Conservation (phyloP, 805 yeast genomes). For the Wickerhamiella azymoides region DNA sequence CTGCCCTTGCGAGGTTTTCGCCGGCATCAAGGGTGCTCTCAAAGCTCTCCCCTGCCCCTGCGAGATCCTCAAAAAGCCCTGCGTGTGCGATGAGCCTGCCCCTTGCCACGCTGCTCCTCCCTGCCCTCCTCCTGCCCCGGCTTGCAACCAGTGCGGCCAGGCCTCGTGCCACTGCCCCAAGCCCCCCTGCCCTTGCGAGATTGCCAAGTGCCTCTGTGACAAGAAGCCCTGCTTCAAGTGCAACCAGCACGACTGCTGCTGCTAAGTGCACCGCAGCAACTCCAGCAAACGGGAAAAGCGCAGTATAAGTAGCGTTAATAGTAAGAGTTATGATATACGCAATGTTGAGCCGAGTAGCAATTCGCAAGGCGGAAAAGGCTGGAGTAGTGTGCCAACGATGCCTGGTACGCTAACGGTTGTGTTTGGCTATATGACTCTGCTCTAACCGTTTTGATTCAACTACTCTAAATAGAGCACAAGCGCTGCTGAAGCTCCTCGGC, state of each 20-base stretch:
- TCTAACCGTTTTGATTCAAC: too few relatives aligned
- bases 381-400: too few relatives aligned
- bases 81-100: constrained; percentile 1
- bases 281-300: background rate
- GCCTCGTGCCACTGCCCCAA: background rate
- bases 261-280: background rate
- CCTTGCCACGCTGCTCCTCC: background rate
- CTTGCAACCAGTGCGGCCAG: constrained; percentile 3
- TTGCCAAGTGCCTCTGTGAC: constrained; percentile 3
- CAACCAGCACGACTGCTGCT: constrained; percentile 1
- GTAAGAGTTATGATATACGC: background rate
- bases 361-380: too few relatives aligned
- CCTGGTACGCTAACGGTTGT: too few relatives aligned
- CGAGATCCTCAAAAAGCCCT: constrained; percentile 6
- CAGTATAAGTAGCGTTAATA: background rate
- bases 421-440: too few relatives aligned
- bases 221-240: background rate
- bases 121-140: background rate
- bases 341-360: too few relatives aligned
- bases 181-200: constrained; percentile 7
- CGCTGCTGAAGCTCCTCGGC: too few relatives aligned
- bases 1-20: constrained; percentile 1
- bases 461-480: too few relatives aligned
- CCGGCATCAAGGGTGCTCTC: constrained; percentile 2
- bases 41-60: constrained; percentile 4